phyloP scores from a whole-genome alignment of 177 flowering plant species.

The Vitis hybrid region DNA sequence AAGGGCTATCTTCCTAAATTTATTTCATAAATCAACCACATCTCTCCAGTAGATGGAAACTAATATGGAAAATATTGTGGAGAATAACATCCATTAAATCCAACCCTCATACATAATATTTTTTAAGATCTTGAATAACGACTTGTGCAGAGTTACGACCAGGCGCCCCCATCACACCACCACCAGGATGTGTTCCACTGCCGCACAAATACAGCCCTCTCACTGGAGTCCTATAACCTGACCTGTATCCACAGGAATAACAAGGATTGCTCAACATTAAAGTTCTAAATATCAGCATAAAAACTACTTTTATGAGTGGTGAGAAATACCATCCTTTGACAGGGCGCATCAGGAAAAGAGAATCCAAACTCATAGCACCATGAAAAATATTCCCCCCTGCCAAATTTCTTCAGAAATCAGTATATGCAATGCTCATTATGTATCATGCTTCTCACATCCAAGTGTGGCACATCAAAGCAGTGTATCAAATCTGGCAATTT shows the following conservation, averaged over 20 bases:
- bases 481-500: too few relatives aligned
- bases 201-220: slow-evolving; percentile 88
- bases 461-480: too few relatives aligned
- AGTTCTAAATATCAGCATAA: too few relatives aligned
- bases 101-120: neutral
- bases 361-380: slow-evolving; percentile 97
- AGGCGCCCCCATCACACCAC: slow-evolving; percentile 99
- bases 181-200: slow-evolving; percentile 95
- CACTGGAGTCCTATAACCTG: slow-evolving; percentile 78
- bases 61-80: too few relatives aligned
- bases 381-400: slow-evolving; percentile 98
- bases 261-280: neutral
- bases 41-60: too few relatives aligned
- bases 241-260: slow-evolving; percentile 46
- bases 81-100: too few relatives aligned
- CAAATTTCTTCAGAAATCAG: neutral
- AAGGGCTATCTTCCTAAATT: too few relatives aligned
- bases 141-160: slow-evolving; percentile 87
- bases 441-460: too few relatives aligned
- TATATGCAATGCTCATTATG: too few relatives aligned
- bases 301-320: neutral
- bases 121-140: slow-evolving; percentile 71
- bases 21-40: too few relatives aligned
- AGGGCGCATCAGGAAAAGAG: slow-evolving; percentile 93
- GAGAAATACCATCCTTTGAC: slow-evolving; percentile 86